Evolutionary conservation across 352 stramenopile species (phyloP).

Genomic region (Phytophthora cryptogea): DNA sequence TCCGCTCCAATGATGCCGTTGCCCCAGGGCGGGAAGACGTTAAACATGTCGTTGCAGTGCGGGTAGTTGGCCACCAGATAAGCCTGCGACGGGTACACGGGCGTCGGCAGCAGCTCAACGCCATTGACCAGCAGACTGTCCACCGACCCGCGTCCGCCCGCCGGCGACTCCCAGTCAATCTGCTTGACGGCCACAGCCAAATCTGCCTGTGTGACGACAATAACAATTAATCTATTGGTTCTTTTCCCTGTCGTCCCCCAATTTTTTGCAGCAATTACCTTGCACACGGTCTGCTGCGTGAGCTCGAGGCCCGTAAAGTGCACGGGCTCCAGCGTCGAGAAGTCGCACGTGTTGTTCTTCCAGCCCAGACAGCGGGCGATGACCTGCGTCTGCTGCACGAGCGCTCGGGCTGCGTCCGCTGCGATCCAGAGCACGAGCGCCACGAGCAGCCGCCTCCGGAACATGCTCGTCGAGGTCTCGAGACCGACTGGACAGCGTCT

Average conservation of each 20-base stretch:
- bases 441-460: conserved; percentile 11
- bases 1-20: conserved; percentile 72
- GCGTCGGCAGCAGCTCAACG: conserved; percentile 56
- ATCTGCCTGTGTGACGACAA: conserved; percentile 76
- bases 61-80: conserved; percentile 78
- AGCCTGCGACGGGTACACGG: conserved; percentile 62
- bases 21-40: conserved; percentile 75
- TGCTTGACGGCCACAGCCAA: conserved; percentile 80
- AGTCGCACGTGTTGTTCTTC: conserved; percentile 55
- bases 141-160: conserved; percentile 57
- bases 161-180: conserved; percentile 74
- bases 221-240: too few relatives aligned
- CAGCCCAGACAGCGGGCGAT: conserved; percentile 64
- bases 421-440: conserved; percentile 11
- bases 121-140: conserved; percentile 68
- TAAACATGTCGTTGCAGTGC: conserved; percentile 87
- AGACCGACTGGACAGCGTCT: too few relatives aligned
- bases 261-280: conserved; percentile 28
- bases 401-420: conserved; percentile 15
- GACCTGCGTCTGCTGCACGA: conserved; percentile 66
- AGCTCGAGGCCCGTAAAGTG: conserved; percentile 52
- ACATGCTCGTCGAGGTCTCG: neutral
- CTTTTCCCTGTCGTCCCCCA: too few relatives aligned
- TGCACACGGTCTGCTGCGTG: conserved; percentile 71
- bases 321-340: conserved; percentile 53